Evolutionary conservation across 2,329 filamentous ascomycete genomes (phyloP).

Genomic region (Aureobasidium vineae): DNA sequence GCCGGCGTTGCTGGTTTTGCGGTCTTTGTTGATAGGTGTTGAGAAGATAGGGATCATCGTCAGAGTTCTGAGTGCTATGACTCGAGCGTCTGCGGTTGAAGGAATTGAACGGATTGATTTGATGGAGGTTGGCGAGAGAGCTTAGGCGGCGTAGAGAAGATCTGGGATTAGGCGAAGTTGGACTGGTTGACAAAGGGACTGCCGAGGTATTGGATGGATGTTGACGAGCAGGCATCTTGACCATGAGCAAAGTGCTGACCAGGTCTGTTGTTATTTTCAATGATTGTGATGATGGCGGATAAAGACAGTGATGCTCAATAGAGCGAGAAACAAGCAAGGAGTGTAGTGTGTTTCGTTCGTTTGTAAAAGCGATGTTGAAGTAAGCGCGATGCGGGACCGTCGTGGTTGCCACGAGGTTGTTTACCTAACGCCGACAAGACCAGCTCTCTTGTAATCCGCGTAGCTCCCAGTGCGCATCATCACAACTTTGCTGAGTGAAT

Average conservation of each 20-base stretch:
- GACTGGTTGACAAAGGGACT: neutral
- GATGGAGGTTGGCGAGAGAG: conserved; percentile 39
- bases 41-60: conserved; percentile 28
- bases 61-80: conserved; percentile 18
- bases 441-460: neutral
- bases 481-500: neutral
- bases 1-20: conserved; percentile 29
- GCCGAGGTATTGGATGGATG: neutral
- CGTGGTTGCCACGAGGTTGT: conserved; percentile 16
- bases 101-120: conserved; percentile 40
- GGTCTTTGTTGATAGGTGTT: conserved; percentile 32
- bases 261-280: neutral
- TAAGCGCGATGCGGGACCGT: neutral
- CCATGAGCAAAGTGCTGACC: neutral
- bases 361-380: neutral
- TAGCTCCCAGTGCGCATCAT: neutral
- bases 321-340: neutral
- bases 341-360: neutral
- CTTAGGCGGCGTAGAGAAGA: conserved; percentile 32
- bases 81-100: conserved; percentile 38
- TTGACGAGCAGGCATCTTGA: conserved; percentile 9
- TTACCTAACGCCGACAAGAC: neutral
- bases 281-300: neutral
- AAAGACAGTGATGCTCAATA: neutral
- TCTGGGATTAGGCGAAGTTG: conserved; percentile 8